phyloP scores from a whole-genome alignment of 2,329 filamentous ascomycete species.

The Trichophaea hybrida region DNA sequence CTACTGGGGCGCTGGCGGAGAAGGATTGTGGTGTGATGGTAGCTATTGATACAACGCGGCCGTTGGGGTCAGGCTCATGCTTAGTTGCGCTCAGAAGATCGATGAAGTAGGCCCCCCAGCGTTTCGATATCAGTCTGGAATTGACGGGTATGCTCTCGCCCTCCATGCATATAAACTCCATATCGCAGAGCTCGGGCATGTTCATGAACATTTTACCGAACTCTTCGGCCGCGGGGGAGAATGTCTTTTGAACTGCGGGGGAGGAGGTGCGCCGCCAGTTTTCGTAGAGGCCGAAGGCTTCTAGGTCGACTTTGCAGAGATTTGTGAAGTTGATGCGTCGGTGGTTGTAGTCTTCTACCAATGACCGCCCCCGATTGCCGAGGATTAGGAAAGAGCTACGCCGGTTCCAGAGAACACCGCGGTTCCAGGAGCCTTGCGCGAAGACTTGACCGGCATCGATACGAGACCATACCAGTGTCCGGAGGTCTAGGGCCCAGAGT shows the following conservation, averaged over 20 bases:
- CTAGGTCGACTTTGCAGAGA: constrained; percentile 89
- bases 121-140: constrained; percentile 68
- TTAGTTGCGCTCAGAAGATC: constrained; percentile 64
- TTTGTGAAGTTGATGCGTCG: constrained; percentile 95
- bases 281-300: constrained; percentile 93
- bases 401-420: constrained; percentile 82
- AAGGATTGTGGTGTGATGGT: constrained; percentile 10
- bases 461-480: constrained; percentile 79
- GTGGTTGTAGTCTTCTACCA: constrained; percentile 97
- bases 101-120: constrained; percentile 95
- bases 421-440: constrained; percentile 94
- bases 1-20: constrained; percentile 26
- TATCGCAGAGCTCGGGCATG: constrained; percentile 78
- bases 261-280: constrained; percentile 56
- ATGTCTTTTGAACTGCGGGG: constrained; percentile 37
- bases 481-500: constrained; percentile 82
- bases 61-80: constrained; percentile 35
- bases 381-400: constrained; percentile 92
- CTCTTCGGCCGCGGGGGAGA: constrained; percentile 67
- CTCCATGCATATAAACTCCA: constrained; percentile 87
- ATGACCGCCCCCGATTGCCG: constrained; percentile 78
- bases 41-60: constrained; percentile 12
- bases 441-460: constrained; percentile 94
- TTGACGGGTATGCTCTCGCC: constrained; percentile 89
- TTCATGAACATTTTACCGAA: constrained; percentile 67